These are phyloP conservation scores for Trametes villosa DNA, from an alignment of 768 basidiomycete genomes.

Conservation along the genomic window DNA sequence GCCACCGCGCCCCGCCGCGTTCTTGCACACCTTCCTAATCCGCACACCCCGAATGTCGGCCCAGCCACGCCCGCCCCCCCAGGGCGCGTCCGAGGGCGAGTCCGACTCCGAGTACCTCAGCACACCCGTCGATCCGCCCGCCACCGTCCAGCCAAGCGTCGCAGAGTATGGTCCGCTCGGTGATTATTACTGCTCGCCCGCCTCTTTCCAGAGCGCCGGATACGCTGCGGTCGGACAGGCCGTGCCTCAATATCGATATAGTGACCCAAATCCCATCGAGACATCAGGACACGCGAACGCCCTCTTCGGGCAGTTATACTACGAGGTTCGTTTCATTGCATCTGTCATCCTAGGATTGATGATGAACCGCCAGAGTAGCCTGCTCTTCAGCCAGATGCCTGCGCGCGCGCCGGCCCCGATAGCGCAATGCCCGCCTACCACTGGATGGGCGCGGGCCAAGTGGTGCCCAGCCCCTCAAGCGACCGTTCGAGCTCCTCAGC, in stretches of 20 bases:
- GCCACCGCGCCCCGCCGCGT: slow-evolving; percentile 4
- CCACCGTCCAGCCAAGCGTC: slow-evolving; percentile 15
- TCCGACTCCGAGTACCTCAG: slow-evolving; percentile 26
- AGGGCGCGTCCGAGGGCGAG: slow-evolving; percentile 20
- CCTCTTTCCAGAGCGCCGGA: slow-evolving; percentile 1
- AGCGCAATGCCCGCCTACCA: slow-evolving; percentile 1
- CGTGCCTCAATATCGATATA: slow-evolving; percentile 5
- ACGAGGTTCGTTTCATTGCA: background rate
- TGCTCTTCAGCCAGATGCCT: background rate
- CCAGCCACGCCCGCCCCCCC: slow-evolving; percentile 19
- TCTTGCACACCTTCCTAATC: slow-evolving; percentile 27
- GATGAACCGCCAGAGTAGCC: background rate
- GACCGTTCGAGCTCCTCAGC: background rate
- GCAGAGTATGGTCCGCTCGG: slow-evolving; percentile 15
- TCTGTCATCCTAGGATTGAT: background rate
- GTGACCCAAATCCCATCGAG: slow-evolving; percentile 2
- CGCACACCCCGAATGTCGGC: slow-evolving; percentile 21
- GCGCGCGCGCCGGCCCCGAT: slow-evolving; percentile 1
- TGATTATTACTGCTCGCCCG: slow-evolving; percentile 14
- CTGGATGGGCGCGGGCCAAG: slow-evolving; percentile 3
- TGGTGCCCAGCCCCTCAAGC: background rate
- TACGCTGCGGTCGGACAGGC: slow-evolving; percentile 3
- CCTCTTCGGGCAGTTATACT: slow-evolving; percentile 1
- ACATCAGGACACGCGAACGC: background rate
- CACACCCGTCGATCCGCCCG: slow-evolving; percentile 22